Evolutionary conservation across 306 rosid species (phyloP).

Genomic region (Acacia acuminata): DNA sequence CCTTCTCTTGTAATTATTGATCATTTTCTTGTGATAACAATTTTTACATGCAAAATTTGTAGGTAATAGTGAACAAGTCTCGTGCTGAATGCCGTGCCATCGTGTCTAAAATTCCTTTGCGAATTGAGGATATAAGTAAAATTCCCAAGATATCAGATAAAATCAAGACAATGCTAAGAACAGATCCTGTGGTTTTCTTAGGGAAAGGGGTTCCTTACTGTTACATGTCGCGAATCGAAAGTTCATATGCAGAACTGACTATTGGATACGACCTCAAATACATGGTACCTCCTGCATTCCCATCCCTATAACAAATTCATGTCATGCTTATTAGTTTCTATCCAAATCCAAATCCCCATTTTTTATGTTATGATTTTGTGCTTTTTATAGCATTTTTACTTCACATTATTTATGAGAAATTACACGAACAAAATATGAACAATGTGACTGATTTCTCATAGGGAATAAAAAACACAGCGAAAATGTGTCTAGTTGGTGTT

Average conservation of each 20-base stretch:
- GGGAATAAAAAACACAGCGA: no score
- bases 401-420: neutral
- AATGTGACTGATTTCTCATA: neutral
- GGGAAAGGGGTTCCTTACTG: conserved; percentile 84
- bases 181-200: conserved; percentile 69
- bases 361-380: neutral
- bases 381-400: conserved; percentile 2
- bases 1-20: neutral
- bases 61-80: conserved; percentile 91
- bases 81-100: conserved; percentile 82
- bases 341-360: conserved; percentile 23
- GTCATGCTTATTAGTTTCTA: conserved; percentile 13
- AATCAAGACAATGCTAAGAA: conserved; percentile 68
- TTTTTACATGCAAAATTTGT: conserved; percentile 21
- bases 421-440: neutral
- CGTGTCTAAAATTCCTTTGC: conserved; percentile 64
- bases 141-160: conserved; percentile 64
- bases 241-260: conserved; percentile 68
- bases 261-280: conserved; percentile 79
- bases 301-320: conserved; percentile 17
- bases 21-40: conserved; percentile 4
- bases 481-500: no score
- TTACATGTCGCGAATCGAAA: conserved; percentile 73
- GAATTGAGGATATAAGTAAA: conserved; percentile 61
- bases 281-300: conserved; percentile 57